Conservation (phyloP, 2,329 filamentous ascomycete genomes). For the Verticillium nonalfalfae region DNA sequence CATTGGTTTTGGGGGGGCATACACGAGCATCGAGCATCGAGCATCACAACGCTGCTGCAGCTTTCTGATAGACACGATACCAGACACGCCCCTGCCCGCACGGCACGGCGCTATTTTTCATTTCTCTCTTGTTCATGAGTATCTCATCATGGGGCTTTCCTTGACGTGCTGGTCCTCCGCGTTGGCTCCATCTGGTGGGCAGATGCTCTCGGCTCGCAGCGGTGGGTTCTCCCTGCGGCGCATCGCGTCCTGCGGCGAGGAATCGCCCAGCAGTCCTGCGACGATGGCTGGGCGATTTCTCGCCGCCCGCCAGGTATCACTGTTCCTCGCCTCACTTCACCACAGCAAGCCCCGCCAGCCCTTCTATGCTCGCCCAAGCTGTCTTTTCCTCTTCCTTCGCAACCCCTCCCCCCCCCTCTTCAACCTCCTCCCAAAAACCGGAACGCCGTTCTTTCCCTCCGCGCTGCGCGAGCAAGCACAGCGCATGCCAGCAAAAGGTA, state of each 20-base stretch:
- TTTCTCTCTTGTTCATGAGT: neutral
- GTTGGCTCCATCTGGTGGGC: neutral
- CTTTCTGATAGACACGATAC: neutral
- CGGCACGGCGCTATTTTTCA: neutral
- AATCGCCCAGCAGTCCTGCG: too few relatives aligned
- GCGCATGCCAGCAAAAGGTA: neutral
- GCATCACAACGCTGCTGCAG: neutral
- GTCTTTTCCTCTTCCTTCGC: constrained; percentile 14
- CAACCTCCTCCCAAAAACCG: neutral
- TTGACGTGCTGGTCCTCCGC: neutral
- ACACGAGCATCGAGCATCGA: neutral
- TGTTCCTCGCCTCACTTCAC: neutral
- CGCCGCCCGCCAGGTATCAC: neutral
- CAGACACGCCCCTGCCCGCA: neutral
- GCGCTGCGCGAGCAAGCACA: neutral
- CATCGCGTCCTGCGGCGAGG: too few relatives aligned
- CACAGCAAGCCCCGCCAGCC: neutral
- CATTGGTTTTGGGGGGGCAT: neutral
- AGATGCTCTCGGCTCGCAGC: too few relatives aligned
- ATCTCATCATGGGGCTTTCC: neutral
- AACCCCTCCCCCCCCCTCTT: too few relatives aligned
- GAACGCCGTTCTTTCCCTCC: constrained; percentile 1
- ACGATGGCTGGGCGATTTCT: too few relatives aligned
- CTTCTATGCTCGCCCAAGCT: neutral
- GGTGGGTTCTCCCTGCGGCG: too few relatives aligned